phyloP scores from a whole-genome alignment of 2,329 filamentous ascomycete species.

The Fusarium buharicum region DNA sequence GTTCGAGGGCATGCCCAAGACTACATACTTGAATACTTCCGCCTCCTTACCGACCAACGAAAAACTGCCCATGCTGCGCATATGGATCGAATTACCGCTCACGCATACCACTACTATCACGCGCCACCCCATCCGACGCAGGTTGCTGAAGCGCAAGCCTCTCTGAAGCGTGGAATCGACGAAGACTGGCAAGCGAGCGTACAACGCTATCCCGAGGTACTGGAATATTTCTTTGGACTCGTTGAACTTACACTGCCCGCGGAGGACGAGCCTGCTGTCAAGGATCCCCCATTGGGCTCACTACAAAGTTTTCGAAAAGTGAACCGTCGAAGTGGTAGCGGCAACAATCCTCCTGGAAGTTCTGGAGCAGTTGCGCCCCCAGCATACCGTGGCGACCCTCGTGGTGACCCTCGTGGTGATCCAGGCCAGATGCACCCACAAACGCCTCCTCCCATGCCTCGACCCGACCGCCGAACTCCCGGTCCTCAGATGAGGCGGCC shows the following conservation, averaged over 20 bases:
- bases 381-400: slow-evolving; percentile 42
- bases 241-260: slow-evolving; percentile 73
- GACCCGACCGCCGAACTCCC: slow-evolving; percentile 43
- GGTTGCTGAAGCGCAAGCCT: slow-evolving; percentile 70
- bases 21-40: slow-evolving; percentile 74
- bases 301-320: slow-evolving; percentile 61
- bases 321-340: slow-evolving; percentile 53
- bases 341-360: slow-evolving; percentile 49
- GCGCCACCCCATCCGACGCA: slow-evolving; percentile 69
- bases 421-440: slow-evolving; percentile 41
- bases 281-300: slow-evolving; percentile 68
- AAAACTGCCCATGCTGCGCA: slow-evolving; percentile 66
- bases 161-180: slow-evolving; percentile 78
- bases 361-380: slow-evolving; percentile 42
- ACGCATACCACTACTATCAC: slow-evolving; percentile 68
- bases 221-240: slow-evolving; percentile 81
- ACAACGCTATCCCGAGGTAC: slow-evolving; percentile 80
- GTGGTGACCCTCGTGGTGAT: slow-evolving; percentile 32
- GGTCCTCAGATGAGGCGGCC: slow-evolving; percentile 43
- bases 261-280: slow-evolving; percentile 69
- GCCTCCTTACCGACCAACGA: slow-evolving; percentile 68
- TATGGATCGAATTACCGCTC: slow-evolving; percentile 65
- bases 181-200: slow-evolving; percentile 82
- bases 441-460: slow-evolving; percentile 43
- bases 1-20: slow-evolving; percentile 73